A percentile compares a stretch with the other conserved stretches of the same genome.
Evolutionary conservation across 371 early-diverging fungal species (phyloP).

Genomic region (Haplosporangium sp.): DNA sequence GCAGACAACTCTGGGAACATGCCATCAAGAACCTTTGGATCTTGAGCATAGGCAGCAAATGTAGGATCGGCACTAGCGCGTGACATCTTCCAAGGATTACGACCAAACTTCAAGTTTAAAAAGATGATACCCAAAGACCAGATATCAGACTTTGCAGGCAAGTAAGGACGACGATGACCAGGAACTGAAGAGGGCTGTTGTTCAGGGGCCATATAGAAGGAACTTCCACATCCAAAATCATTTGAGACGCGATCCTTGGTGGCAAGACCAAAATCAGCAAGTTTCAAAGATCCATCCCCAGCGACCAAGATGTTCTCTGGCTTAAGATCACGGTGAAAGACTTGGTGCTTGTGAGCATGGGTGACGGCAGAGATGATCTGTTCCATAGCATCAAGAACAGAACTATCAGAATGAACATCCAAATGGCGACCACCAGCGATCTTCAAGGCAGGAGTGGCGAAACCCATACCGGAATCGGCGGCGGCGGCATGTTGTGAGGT

Average conservation of each 20-base stretch:
- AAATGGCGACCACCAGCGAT: constrained; percentile 22
- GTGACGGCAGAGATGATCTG: constrained; percentile 71
- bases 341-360: constrained; percentile 63
- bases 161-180: constrained; percentile 61
- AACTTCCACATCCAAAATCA: constrained; percentile 85
- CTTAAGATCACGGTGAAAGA: constrained; percentile 84
- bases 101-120: constrained; percentile 78
- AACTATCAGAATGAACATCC: constrained; percentile 48
- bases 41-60: constrained; percentile 66
- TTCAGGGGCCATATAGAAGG: constrained; percentile 76
- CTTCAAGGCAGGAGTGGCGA: constrained; percentile 27
- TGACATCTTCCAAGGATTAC: constrained; percentile 86
- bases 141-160: constrained; percentile 76
- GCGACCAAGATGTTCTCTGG: constrained; percentile 82
- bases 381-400: constrained; percentile 61
- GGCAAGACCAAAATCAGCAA: constrained; percentile 90
- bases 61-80: constrained; percentile 62
- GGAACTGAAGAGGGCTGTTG: constrained; percentile 66
- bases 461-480: constrained; percentile 56
- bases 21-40: constrained; percentile 62
- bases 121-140: constrained; percentile 86
- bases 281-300: constrained; percentile 68
- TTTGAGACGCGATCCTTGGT: constrained; percentile 76
- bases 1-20: constrained; percentile 64
- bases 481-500: constrained; percentile 57